Base-by-base conservation (phyloP, 306 rosid genomes). In the Malus sylvestris region DNA sequence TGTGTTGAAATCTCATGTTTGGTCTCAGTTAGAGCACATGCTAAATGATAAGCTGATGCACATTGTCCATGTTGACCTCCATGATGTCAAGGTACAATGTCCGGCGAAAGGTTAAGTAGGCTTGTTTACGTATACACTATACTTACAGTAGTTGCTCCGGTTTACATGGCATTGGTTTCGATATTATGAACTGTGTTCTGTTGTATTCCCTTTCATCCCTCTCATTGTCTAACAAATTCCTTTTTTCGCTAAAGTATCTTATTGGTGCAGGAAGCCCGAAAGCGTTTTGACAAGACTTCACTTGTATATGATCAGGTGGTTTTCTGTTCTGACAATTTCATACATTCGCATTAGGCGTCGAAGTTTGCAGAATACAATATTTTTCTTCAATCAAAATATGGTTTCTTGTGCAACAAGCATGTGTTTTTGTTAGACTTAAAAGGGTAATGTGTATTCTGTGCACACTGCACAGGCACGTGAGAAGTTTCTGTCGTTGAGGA, bases 381-480 rank as follows among this genome's bases (percentile, higher is more conserved):
- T 19, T 33, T 68, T 14, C 22, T 70, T 27, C 42, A 70, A 42
- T 46, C 38, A 70, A 46, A 15, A 29, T 67, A 23, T 10, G 25
- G 55, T 27, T 15, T 49, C 16, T 45, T 69, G 71, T 42, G 52
- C 55, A n/a, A 25, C 58, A 69, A 69, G 22, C n/a, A 5, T 15
- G 7, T 69, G 30, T 13, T 46, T 46, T 69, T n/a, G n/a, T n/a
- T 9, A 10, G 73, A 74, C 42, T 55, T 33, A 33, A 64, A 74
- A 59, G 49, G 67, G n/a, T 19, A 59, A 51, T 80, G 69, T 70
- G 40, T 83, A 70, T 76, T 85, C 80, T 86, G 71, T 81, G 78
- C 65, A 62, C 93, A 92, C 96, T 81, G 78, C 65, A 62, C 93
- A 92, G 97, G 90, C 97, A 68, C 96, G 97, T 1, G 97, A 89